Evolutionary conservation across 2,329 filamentous ascomycete genomes (phyloP), one percentile per base, ranked within the genome.

Genomic region (Chlorencoelia australis): DNA sequence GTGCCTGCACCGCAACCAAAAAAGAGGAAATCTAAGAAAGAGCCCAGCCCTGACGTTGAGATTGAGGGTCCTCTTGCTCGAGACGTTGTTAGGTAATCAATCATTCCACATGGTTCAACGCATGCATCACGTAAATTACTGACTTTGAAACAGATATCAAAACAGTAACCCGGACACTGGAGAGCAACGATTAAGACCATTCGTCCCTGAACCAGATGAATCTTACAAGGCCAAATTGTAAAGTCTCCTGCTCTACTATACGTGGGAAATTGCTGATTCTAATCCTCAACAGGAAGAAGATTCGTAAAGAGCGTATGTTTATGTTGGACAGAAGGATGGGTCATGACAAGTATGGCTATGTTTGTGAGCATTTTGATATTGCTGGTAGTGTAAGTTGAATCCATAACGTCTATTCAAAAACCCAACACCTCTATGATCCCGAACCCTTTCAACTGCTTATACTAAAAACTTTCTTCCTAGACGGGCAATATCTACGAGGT

Each of bases 281-380:
- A n/a, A n/a, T n/a, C n/a, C n/a, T n/a, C n/a, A n/a, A n/a, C n/a
- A n/a, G n/a, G 11, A 41, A 45, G 31, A 41, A 33, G 6, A 40
- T 47, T 14, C 21, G 28, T 19, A 47, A 40, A n/a, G 46, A 48
- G 22, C 42, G 44, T 14, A 37, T 48, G 29, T 48, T 48, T n/a
- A 45, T 48, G 46, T 29, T 48, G 16, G 43, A 48, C 13, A 30
- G 46, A 16, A 18, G 30, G 7, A 43, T 24, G 18, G 13, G 27
- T 13, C 2, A 32, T 8, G 42, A 47, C 9, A 28, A 10, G 2
- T 15, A 42, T 5, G 42, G 44, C n/a, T 28, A 24, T 14, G 7
- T n/a, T 6, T 33, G 16, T n/a, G 38, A 47, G 29, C 33, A 20
- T 4, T 48, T 45, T 16, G 39, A 41, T 33, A 47, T 46, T 25